Conservation (phyloP, 2,329 filamentous ascomycete genomes). For the Penicillium sp. region DNA sequence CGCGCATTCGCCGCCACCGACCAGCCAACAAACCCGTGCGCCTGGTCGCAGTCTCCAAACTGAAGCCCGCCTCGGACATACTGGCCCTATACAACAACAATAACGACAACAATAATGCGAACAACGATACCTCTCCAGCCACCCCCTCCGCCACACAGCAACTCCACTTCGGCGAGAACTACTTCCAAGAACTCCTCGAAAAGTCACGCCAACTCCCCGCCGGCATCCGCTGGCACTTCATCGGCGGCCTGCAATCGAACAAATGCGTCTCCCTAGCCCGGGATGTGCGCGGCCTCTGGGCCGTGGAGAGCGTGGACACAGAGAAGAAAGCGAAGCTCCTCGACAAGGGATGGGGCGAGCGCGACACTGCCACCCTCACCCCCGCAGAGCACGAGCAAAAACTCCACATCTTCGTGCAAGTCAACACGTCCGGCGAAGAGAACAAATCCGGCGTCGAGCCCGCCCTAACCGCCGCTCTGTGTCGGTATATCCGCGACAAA, state of each 20-base stretch:
- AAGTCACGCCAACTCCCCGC: constrained; percentile 76
- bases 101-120: neutral
- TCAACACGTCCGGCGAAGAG: constrained; percentile 89
- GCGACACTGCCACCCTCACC: constrained; percentile 25
- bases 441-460: constrained; percentile 80
- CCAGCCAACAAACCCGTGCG: constrained; percentile 42
- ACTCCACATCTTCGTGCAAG: constrained; percentile 79
- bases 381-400: constrained; percentile 31
- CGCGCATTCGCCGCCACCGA: constrained; percentile 1
- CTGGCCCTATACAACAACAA: constrained; percentile 64
- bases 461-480: constrained; percentile 58
- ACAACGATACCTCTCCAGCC: constrained; percentile 36
- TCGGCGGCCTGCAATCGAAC: constrained; percentile 87
- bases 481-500: constrained; percentile 63
- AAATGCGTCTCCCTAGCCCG: constrained; percentile 83
- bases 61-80: constrained; percentile 90
- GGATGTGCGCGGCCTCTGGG: constrained; percentile 82
- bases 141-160: constrained; percentile 41
- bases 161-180: constrained; percentile 93
- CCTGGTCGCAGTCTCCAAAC: constrained; percentile 90
- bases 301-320: constrained; percentile 85
- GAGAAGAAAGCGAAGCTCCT: constrained; percentile 82
- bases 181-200: constrained; percentile 81
- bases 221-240: constrained; percentile 88
- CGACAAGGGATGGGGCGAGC: constrained; percentile 67